Percentiles rank a stretch among this genome's conserved stretches.
Evolutionary conservation across 2,329 filamentous ascomycete genomes (phyloP).

Genomic region (Cladosporium sp.): DNA sequence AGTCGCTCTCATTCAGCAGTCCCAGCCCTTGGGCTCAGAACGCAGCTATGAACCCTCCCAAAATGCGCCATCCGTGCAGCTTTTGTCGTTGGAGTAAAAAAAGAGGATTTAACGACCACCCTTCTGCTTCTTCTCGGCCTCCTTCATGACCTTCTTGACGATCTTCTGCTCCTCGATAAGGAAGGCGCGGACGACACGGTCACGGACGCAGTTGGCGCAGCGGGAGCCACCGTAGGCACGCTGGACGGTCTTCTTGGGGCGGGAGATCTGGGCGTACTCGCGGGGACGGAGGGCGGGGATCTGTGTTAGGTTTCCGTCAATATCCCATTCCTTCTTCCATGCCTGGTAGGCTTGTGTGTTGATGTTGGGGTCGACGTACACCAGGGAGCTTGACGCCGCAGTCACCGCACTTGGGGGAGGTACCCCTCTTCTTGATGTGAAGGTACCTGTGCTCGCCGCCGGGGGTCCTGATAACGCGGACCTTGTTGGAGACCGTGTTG

Average conservation of each 20-base stretch:
- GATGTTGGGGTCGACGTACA: constrained; percentile 64
- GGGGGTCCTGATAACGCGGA: constrained; percentile 92
- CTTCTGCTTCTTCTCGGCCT: constrained; percentile 73
- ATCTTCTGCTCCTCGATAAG: constrained; percentile 99
- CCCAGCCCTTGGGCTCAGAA: constrained; percentile 20
- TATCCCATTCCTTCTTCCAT: constrained; percentile 13
- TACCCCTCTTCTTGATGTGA: constrained; percentile 99
- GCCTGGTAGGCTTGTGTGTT: constrained; percentile 1
- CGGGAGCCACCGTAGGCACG: constrained; percentile 97
- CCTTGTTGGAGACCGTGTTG: constrained; percentile 98
- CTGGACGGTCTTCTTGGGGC: constrained; percentile 99
- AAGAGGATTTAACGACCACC: constrained; percentile 29
- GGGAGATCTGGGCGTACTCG: constrained; percentile 95
- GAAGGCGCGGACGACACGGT: constrained; percentile 97
- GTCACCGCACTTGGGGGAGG: constrained; percentile 98
- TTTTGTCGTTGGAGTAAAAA: constrained; percentile 14
- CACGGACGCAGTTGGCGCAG: constrained; percentile 98
- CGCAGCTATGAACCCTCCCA: constrained; percentile 21
- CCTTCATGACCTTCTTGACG: constrained; percentile 99
- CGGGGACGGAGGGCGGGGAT: constrained; percentile 95
- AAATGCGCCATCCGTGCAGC: constrained; percentile 19
- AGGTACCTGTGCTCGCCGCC: constrained; percentile 94
- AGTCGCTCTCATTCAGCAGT: constrained; percentile 20
- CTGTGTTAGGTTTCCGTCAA: constrained; percentile 47
- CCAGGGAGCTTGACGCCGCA: constrained; percentile 96